Percentiles rank a stretch among this genome's conserved stretches.
phyloP scores from a whole-genome alignment of 768 basidiomycete genomes.

The Suillus fuscotomentosus region DNA sequence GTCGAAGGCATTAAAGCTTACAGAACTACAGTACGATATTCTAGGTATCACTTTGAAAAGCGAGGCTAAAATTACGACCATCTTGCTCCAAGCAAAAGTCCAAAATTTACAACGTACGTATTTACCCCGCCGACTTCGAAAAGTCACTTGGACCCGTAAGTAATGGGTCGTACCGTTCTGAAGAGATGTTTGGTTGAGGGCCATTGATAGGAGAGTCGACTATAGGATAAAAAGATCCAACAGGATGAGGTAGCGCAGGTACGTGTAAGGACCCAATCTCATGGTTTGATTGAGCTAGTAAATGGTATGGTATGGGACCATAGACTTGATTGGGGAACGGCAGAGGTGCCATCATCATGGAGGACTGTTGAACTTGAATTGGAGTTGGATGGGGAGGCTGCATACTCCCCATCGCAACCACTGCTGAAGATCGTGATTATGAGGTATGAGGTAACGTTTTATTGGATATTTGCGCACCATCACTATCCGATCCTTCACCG shows the following conservation, averaged over 20 bases:
- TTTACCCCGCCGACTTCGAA: background rate
- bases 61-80: background rate
- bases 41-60: background rate
- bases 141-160: background rate
- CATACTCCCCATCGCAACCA: slow-evolving; percentile 3
- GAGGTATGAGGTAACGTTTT: slow-evolving; percentile 9
- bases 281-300: slow-evolving; percentile 19
- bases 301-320: slow-evolving; percentile 27
- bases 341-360: slow-evolving; percentile 12
- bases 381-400: slow-evolving; percentile 9
- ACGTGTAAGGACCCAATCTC: slow-evolving; percentile 8
- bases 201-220: slow-evolving; percentile 38
- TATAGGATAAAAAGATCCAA: slow-evolving; percentile 36
- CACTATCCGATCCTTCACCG: slow-evolving; percentile 25
- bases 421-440: slow-evolving; percentile 7
- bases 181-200: slow-evolving; percentile 27
- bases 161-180: slow-evolving; percentile 31
- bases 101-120: background rate
- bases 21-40: slow-evolving; percentile 1
- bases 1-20: background rate
- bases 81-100: background rate
- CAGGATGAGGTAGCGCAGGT: slow-evolving; percentile 22
- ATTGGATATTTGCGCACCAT: slow-evolving; percentile 9
- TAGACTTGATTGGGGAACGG: slow-evolving; percentile 28
- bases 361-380: slow-evolving; percentile 17